Percentiles rank a stretch among this genome's conserved stretches.
These are phyloP conservation scores for Trichophyton equinum DNA, from an alignment of 2,329 filamentous ascomycete species.

Conservation along the genomic window DNA sequence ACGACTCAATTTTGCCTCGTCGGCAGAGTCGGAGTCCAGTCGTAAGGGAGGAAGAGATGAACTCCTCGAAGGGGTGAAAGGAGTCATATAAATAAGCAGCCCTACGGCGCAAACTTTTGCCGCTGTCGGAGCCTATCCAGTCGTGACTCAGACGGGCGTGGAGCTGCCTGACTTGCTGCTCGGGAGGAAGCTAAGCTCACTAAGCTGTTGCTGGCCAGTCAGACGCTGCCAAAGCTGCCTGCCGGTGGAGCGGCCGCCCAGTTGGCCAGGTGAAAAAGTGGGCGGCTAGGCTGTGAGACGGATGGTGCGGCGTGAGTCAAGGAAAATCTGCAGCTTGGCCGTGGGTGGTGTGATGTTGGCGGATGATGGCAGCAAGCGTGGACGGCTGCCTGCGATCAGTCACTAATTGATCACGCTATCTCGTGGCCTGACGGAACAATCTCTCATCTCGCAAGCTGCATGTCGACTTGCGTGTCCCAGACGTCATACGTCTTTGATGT, in stretches of 20 bases:
- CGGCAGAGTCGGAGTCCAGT: background rate
- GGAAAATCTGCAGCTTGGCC: background rate
- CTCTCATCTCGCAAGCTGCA: no score
- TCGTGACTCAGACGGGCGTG: no score
- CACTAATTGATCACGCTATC: background rate
- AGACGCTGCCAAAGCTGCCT: no score
- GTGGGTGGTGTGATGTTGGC: background rate
- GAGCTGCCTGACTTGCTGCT: no score
- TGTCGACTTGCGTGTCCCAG: no score
- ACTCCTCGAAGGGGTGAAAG: background rate
- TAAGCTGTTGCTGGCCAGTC: no score
- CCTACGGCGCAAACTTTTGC: no score
- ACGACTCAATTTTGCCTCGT: background rate
- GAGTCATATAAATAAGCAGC: background rate
- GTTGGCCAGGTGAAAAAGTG: background rate
- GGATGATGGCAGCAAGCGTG: background rate
- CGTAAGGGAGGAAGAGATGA: background rate
- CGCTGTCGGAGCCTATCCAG: no score
- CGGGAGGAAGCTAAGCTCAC: no score
- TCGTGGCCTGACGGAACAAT: background rate
- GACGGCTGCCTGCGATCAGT: background rate
- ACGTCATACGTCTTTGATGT: no score
- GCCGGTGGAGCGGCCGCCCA: no score
- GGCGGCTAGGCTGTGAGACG: background rate
- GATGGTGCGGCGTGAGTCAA: background rate